phyloP scores from a whole-genome alignment of 495 filamentous ascomycete species.

The Neurospora pannonica region DNA sequence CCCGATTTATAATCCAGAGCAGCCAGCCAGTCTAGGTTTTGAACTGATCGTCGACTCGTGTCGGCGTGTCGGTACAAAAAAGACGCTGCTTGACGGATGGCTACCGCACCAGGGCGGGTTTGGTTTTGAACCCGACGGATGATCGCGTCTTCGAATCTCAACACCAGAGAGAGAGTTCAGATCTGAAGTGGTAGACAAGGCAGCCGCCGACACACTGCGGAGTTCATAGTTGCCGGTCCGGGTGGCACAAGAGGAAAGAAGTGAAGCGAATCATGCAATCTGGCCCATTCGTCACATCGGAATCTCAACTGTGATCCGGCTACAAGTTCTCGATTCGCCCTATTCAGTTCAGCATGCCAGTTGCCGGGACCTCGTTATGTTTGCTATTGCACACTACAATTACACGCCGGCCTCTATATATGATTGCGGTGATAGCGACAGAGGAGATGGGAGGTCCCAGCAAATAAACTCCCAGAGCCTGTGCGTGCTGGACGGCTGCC shows the following conservation, averaged over 20 bases:
- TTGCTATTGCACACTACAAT: neutral
- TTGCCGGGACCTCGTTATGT: neutral
- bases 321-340: neutral
- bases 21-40: neutral
- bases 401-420: neutral
- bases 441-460: neutral
- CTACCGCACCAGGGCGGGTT: neutral
- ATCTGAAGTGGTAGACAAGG: neutral
- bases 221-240: neutral
- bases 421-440: neutral
- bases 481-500: neutral
- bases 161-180: neutral
- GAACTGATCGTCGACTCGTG: neutral
- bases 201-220: neutral
- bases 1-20: neutral
- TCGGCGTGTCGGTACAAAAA: neutral
- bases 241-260: neutral
- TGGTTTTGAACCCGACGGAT: neutral
- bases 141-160: neutral
- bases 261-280: neutral
- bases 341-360: neutral
- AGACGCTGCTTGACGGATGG: neutral
- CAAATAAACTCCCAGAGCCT: neutral
- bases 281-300: neutral
- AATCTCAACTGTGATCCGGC: neutral